Conservation (phyloP, 139 green algal species). For the Picochlorum costavermella region DNA sequence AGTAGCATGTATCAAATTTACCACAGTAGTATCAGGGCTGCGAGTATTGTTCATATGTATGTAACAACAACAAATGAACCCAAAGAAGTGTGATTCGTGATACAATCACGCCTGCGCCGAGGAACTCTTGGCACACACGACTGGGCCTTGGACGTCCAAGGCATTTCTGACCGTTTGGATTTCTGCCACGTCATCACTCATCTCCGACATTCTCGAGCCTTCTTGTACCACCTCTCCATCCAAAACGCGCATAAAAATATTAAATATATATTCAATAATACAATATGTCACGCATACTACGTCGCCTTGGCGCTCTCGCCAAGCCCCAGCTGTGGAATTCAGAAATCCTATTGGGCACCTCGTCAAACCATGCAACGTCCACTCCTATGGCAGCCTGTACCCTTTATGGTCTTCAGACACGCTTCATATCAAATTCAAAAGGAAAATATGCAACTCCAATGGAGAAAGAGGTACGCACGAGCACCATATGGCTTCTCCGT, state of each 20-base stretch:
- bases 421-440: no score
- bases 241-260: not conserved
- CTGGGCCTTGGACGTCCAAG: not conserved
- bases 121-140: not conserved
- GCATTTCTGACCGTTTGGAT: not conserved
- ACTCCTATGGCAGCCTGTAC: no score
- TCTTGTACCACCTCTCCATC: not conserved
- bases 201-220: not conserved
- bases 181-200: not conserved
- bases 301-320: not conserved
- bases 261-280: not conserved
- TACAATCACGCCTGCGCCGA: not conserved
- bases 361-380: no score
- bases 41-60: not conserved
- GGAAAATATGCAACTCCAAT: no score
- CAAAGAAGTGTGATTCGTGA: not conserved
- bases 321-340: not conserved
- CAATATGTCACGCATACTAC: not conserved
- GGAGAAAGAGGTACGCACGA: not conserved
- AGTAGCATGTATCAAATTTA: no score
- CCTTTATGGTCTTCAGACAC: no score
- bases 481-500: not conserved
- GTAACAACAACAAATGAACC: not conserved
- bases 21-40: not conserved
- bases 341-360: no score